These are phyloP conservation scores for Fomitopsis pulvina DNA, from an alignment of 768 basidiomycete genomes.

Conservation along the genomic window DNA sequence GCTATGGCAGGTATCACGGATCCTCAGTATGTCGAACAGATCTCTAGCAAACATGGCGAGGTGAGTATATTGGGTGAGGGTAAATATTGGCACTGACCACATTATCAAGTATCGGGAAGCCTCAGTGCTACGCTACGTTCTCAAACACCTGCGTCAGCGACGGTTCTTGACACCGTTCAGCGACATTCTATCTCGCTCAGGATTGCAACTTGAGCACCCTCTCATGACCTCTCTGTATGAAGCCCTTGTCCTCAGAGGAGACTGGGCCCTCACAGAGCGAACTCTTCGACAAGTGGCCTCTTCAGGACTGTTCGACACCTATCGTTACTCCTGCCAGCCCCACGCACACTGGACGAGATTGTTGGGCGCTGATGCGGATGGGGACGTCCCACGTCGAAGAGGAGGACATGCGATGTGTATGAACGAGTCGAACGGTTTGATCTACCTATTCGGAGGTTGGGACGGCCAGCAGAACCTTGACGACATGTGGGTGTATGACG, in stretches of 20 bases:
- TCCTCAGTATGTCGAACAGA: slow-evolving; percentile 46
- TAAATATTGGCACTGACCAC: background rate
- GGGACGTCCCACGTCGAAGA: slow-evolving; percentile 58
- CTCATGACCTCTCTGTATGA: slow-evolving; percentile 60
- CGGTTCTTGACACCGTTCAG: slow-evolving; percentile 62
- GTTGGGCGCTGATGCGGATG: slow-evolving; percentile 53
- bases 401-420: slow-evolving; percentile 84
- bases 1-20: slow-evolving; percentile 55
- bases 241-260: slow-evolving; percentile 56
- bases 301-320: slow-evolving; percentile 55
- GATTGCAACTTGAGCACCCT: slow-evolving; percentile 61
- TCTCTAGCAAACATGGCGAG: slow-evolving; percentile 51
- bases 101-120: slow-evolving; percentile 56
- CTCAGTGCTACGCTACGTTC: slow-evolving; percentile 54
- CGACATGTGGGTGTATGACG: slow-evolving; percentile 73
- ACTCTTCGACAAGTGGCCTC: slow-evolving; percentile 43
- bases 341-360: slow-evolving; percentile 57
- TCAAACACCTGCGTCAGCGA: slow-evolving; percentile 74
- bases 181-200: slow-evolving; percentile 47
- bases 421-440: slow-evolving; percentile 50
- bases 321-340: slow-evolving; percentile 51
- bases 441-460: slow-evolving; percentile 80
- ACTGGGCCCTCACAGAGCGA: slow-evolving; percentile 53
- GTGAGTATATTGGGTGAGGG: slow-evolving; percentile 30
- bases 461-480: slow-evolving; percentile 65